Conservation (phyloP, 176 grass and related monocot species). For the Ensete glaucum region DNA sequence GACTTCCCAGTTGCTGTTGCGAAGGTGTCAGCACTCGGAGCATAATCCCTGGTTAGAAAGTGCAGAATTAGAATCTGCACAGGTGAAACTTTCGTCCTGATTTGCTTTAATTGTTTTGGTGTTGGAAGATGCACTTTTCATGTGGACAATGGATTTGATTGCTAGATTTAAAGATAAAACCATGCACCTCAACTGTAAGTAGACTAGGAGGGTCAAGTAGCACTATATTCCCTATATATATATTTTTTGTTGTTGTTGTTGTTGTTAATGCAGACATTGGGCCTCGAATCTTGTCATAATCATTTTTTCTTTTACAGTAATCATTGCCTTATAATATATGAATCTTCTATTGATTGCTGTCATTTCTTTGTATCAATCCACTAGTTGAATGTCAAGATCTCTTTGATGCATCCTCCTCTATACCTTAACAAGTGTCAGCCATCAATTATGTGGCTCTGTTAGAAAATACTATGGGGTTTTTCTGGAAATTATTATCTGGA, state of each 20-base stretch:
- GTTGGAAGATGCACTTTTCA: neutral
- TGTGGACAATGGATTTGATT: neutral
- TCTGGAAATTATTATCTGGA: too few species aligned
- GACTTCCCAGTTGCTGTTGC: slow-evolving; percentile 56
- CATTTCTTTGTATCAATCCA: too few species aligned
- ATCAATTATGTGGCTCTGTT: too few species aligned
- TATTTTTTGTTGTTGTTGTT: too few species aligned
- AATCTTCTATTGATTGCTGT: too few species aligned
- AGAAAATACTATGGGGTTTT: too few species aligned
- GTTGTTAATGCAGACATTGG: neutral
- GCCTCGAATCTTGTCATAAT: neutral
- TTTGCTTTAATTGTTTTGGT: neutral
- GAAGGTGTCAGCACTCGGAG: slow-evolving; percentile 40
- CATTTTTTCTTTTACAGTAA: neutral
- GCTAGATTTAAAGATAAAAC: neutral
- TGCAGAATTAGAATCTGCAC: too few species aligned
- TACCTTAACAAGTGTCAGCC: too few species aligned
- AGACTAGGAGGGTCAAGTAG: neutral
- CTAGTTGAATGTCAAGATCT: too few species aligned
- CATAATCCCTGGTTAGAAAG: neutral
- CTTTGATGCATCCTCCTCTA: too few species aligned
- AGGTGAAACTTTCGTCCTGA: too few species aligned
- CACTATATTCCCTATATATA: neutral
- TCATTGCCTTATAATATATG: neutral
- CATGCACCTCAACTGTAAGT: neutral